A percentile compares a stretch with the other conserved stretches of the same genome.
phyloP scores from a whole-genome alignment of 495 filamentous ascomycete genomes.

The Aspergillus affinis region DNA sequence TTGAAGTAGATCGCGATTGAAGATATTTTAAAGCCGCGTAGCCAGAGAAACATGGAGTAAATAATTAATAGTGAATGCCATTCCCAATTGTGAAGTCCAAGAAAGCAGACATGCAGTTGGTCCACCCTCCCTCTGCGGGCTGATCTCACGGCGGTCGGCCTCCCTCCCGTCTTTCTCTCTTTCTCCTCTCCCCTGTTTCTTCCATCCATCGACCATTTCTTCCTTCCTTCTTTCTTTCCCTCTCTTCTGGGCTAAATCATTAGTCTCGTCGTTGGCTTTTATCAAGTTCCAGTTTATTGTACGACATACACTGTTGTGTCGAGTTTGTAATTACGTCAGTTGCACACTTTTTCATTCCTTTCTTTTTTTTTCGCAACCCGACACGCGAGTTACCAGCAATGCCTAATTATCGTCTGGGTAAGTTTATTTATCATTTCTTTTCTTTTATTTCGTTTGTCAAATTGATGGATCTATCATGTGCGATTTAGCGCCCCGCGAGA shows the following conservation, averaged over 20 bases:
- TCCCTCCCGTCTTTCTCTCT: conserved; percentile 7
- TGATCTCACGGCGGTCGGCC: not conserved
- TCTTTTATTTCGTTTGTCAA: not conserved
- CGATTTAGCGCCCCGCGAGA: not conserved
- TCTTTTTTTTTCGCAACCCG: not conserved
- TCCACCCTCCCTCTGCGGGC: no score
- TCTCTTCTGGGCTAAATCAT: not conserved
- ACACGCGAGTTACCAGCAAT: conserved; percentile 6
- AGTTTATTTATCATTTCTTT: conserved; percentile 7
- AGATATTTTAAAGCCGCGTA: no score
- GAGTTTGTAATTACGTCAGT: not conserved
- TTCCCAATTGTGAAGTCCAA: no score
- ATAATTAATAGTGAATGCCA: no score
- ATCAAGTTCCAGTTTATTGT: not conserved
- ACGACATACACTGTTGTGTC: not conserved
- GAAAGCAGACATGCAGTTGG: no score
- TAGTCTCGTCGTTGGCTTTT: not conserved
- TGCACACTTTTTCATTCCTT: not conserved
- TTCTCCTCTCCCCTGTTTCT: not conserved
- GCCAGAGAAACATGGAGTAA: no score
- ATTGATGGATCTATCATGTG: not conserved
- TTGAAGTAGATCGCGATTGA: no score
- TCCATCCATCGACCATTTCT: conserved; percentile 4
- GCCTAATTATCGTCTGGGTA: conserved; percentile 23
- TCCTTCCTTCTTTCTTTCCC: conserved; percentile 1